These are phyloP conservation scores for Metarhizium brunneum DNA, from an alignment of 2,329 filamentous ascomycete species.

Conservation along the genomic window DNA sequence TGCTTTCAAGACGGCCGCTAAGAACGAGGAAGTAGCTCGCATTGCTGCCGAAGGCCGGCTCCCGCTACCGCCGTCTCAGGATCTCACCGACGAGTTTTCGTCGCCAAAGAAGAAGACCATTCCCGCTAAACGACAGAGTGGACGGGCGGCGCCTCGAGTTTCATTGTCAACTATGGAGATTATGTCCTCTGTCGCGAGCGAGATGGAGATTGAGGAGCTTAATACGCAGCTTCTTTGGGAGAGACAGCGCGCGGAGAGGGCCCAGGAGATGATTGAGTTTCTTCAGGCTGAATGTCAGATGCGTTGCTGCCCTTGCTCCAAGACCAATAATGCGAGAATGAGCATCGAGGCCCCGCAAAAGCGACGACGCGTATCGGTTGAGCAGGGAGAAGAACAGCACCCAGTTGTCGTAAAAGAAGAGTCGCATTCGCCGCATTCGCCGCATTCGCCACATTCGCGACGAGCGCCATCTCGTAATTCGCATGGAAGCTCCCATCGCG, in stretches of 20 bases:
- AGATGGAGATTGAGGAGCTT: slow-evolving; percentile 51
- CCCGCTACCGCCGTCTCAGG: slow-evolving; percentile 47
- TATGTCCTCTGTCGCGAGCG: slow-evolving; percentile 43
- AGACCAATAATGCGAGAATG: slow-evolving; percentile 14
- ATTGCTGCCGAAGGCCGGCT: slow-evolving; percentile 65
- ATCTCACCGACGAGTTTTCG: slow-evolving; percentile 51
- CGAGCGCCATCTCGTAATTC: slow-evolving; percentile 6
- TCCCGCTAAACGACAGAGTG: slow-evolving; percentile 17
- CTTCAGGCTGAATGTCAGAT: slow-evolving; percentile 66
- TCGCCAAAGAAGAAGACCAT: slow-evolving; percentile 44
- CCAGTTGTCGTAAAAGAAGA: slow-evolving; percentile 9
- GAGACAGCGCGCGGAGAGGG: slow-evolving; percentile 55
- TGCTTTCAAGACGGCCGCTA: slow-evolving; percentile 59
- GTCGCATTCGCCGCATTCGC: slow-evolving; percentile 26
- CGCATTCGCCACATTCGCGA: slow-evolving; percentile 22
- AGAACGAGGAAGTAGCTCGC: slow-evolving; percentile 64
- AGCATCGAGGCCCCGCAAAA: slow-evolving; percentile 11
- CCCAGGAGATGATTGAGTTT: slow-evolving; percentile 66
- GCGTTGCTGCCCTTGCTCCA: slow-evolving; percentile 54
- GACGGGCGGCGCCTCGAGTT: slow-evolving; percentile 31
- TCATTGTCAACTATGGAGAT: slow-evolving; percentile 41
- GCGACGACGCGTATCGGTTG: slow-evolving; percentile 8
- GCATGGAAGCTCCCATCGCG: neutral
- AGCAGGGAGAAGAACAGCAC: slow-evolving; percentile 2
- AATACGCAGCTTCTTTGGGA: slow-evolving; percentile 45